A percentile compares a stretch with the other conserved stretches of the same genome.
These are phyloP conservation scores for Thelonectria olida DNA, from an alignment of 2,329 filamentous ascomycete species.

Conservation along the genomic window DNA sequence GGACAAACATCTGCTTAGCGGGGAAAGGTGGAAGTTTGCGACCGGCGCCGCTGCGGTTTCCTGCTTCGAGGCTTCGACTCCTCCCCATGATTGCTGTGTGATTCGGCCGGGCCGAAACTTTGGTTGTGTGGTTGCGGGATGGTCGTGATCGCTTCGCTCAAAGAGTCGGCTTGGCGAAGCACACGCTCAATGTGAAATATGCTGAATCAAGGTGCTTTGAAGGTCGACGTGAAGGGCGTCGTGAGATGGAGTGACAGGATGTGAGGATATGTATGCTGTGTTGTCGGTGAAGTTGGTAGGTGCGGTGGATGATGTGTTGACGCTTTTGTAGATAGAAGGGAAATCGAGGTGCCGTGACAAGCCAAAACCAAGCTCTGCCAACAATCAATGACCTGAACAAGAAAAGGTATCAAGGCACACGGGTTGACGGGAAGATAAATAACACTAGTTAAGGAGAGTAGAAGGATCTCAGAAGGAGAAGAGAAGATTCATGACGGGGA, in stretches of 20 bases:
- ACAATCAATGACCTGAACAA: constrained; percentile 2
- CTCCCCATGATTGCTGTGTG: constrained; percentile 41
- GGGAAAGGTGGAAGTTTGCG: constrained; percentile 48
- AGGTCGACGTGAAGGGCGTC: neutral
- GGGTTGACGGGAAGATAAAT: constrained; percentile 30
- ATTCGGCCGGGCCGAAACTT: constrained; percentile 1
- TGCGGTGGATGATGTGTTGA: neutral
- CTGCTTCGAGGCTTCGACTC: constrained; percentile 34
- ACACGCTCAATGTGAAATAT: neutral
- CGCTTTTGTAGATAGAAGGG: neutral
- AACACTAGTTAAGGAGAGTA: constrained; percentile 35
- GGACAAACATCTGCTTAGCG: constrained; percentile 59
- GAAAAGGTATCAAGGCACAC: constrained; percentile 14
- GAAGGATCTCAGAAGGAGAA: constrained; percentile 40
- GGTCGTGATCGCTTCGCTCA: neutral
- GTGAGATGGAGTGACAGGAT: neutral
- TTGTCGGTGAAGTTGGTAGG: neutral
- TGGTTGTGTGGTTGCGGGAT: constrained; percentile 2
- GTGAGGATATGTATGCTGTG: neutral
- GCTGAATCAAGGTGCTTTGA: neutral
- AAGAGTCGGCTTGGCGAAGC: neutral
- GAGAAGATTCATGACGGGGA: constrained; percentile 42
- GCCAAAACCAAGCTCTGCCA: constrained; percentile 4
- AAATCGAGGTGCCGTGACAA: neutral
- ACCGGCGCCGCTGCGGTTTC: constrained; percentile 33